Evolutionary conservation across 2,329 filamentous ascomycete species (phyloP), one percentile per base, ranked within the genome.

Genomic region (Botrytis tulipae): DNA sequence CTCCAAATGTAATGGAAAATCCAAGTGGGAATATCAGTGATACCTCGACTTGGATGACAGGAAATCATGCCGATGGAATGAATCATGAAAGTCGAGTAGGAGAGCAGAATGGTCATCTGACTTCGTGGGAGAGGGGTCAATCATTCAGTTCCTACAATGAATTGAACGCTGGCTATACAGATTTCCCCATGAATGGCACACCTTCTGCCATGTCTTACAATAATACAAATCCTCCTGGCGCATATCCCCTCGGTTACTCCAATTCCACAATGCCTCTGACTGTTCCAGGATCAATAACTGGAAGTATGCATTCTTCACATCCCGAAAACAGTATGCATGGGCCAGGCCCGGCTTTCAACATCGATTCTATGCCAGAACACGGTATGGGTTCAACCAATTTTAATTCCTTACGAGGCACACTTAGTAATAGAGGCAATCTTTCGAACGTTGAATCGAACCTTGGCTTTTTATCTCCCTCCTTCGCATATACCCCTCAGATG

Each of bases 401-500:
- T 35, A 67, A 68, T 25, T 44, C 70, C 59, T 32, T 73, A 42
- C 29, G 29, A 57, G 37, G 46, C 48, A 32, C 25, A 22, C 6
- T 10, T 9, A 18, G n/a, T 29, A 35, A 46, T 14, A 9, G 54
- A 69, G 74, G 73, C 44, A 63, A 71, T 25, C 78, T 85, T 54
- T 70, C 78, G 10, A 77, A 81, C 25, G 40, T 32, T 29, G 35
- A 29, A 42, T n/a, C 35, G 35, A 18, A 32, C 22, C 7, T 82
- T 86, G 71, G 78, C 69, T 0, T 74, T 77, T 51, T 10, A 32
- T 35, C 54, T 32, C n/a, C 84, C 82, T 35, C 46, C 7, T 44
- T 44, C 32, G 35, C 32, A 6, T 78, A 83, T 0, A 77, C 86
- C 9, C 76, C 80, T 10, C 73, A 79, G 4, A 76, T 76, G 74